Evolutionary conservation across 352 stramenopile genomes (phyloP).

Genomic region (Phytopythium montanum): DNA sequence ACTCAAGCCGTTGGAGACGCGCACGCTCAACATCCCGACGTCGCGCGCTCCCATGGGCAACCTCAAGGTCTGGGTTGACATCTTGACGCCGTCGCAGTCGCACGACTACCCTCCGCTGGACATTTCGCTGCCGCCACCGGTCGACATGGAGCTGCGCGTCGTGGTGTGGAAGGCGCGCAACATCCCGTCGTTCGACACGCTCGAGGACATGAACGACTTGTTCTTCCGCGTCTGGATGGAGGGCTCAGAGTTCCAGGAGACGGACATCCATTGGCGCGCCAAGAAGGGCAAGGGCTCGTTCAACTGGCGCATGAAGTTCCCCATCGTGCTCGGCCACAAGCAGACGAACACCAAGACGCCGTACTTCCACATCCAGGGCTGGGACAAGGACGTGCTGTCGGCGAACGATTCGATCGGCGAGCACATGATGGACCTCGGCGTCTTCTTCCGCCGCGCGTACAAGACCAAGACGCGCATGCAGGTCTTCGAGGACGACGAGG

Average conservation of each 20-base stretch:
- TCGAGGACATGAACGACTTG: conserved; percentile 92
- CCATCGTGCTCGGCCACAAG: conserved; percentile 83
- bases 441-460: conserved; percentile 75
- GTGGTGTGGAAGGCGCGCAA: conserved; percentile 92
- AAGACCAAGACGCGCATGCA: conserved; percentile 73
- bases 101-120: conserved; percentile 80
- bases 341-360: conserved; percentile 88
- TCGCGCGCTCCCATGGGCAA: conserved; percentile 82
- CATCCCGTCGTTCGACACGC: conserved; percentile 77
- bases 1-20: conserved; percentile 76
- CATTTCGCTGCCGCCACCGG: conserved; percentile 75
- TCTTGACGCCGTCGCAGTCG: conserved; percentile 74
- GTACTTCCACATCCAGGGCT: conserved; percentile 93
- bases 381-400: conserved; percentile 93
- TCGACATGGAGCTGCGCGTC: conserved; percentile 90
- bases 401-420: conserved; percentile 92
- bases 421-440: conserved; percentile 71
- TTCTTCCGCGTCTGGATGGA: conserved; percentile 91
- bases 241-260: conserved; percentile 76
- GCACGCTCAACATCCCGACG: conserved; percentile 83
- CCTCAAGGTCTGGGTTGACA: conserved; percentile 90
- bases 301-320: conserved; percentile 95
- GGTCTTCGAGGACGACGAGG: conserved; percentile 81
- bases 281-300: conserved; percentile 93
- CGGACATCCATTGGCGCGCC: conserved; percentile 93